These are phyloP conservation scores for Prunus fruticosa DNA, from an alignment of 306 rosid genomes.

Conservation along the genomic window DNA sequence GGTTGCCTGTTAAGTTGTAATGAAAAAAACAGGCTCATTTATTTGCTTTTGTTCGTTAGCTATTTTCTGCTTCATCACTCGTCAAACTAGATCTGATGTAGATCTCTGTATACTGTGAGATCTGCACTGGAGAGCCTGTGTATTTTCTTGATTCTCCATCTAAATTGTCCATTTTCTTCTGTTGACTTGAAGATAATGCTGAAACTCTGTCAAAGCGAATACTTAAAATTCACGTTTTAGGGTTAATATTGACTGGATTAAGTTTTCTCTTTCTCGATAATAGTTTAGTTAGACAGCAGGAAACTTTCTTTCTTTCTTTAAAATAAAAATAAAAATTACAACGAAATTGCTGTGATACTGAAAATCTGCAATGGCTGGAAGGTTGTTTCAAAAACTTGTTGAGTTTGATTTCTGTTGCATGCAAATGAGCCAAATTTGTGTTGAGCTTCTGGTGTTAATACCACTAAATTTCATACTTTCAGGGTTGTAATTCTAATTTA, in stretches of 20 bases:
- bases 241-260: too few species aligned
- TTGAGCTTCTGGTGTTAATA: neutral
- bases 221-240: neutral
- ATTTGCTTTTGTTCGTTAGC: neutral
- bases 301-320: neutral
- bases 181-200: neutral
- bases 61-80: neutral
- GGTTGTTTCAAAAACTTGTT: too few species aligned
- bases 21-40: neutral
- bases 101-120: neutral
- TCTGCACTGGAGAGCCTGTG: slow-evolving; percentile 12
- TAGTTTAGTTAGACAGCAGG: neutral
- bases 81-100: slow-evolving; percentile 33
- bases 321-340: too few species aligned
- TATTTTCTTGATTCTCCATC: neutral
- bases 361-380: too few species aligned
- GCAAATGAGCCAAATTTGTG: neutral
- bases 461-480: neutral
- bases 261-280: slow-evolving; percentile 1
- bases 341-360: too few species aligned
- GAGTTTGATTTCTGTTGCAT: too few species aligned
- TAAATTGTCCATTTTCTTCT: neutral
- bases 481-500: neutral
- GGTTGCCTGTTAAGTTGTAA: neutral
- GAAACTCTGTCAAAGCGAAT: slow-evolving; percentile 1